Conservation (phyloP, 192 early-diverging fungal genomes). For the Chytriomyces sp. region DNA sequence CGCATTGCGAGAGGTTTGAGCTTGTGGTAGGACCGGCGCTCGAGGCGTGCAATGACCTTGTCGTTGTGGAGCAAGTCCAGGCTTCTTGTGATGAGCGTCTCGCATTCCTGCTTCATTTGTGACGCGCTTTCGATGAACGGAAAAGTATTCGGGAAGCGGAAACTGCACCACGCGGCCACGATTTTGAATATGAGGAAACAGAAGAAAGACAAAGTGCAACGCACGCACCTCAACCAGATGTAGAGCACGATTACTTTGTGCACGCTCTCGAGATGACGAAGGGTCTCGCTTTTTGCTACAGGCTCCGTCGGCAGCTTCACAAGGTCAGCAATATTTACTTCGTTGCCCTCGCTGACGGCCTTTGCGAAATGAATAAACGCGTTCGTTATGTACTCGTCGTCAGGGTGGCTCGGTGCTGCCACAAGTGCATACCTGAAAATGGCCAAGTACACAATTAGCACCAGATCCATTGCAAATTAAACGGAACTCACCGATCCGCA, state of each 20-base stretch:
- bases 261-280: constrained; percentile 63
- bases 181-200: neutral
- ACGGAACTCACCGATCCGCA: constrained; percentile 70
- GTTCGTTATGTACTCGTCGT: constrained; percentile 23
- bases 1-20: no score
- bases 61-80: constrained; percentile 31
- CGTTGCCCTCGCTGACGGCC: constrained; percentile 39
- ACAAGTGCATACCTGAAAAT: constrained; percentile 71
- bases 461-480: no score
- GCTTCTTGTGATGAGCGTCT: constrained; percentile 49
- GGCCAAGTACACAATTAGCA: no score
- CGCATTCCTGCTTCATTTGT: constrained; percentile 53
- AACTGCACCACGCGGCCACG: constrained; percentile 31
- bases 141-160: constrained; percentile 65
- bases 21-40: no score
- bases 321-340: constrained; percentile 52
- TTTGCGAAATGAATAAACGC: constrained; percentile 30
- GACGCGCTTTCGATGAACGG: constrained; percentile 48
- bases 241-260: constrained; percentile 84
- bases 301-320: constrained; percentile 49
- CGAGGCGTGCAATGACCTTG: neutral
- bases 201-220: neutral
- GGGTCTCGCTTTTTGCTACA: constrained; percentile 36
- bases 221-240: constrained; percentile 71
- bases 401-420: constrained; percentile 61